A percentile compares a stretch with the other conserved stretches of the same genome.
Conservation (phyloP, 2,329 filamentous ascomycete species). For the Colletotrichum horii region DNA sequence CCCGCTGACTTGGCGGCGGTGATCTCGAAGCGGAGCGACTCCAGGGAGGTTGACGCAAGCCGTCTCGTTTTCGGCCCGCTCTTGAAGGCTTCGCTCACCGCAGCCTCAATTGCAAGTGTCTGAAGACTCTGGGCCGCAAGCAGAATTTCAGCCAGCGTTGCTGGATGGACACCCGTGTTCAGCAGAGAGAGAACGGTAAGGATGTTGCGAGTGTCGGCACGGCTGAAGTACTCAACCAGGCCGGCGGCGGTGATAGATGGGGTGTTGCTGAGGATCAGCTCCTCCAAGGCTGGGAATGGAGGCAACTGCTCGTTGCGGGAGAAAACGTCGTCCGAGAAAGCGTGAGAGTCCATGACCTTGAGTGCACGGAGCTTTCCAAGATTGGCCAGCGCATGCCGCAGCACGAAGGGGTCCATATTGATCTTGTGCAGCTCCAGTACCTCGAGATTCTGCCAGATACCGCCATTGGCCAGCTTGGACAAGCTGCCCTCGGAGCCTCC, state of each 20-base stretch:
- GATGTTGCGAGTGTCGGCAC: conserved; percentile 60
- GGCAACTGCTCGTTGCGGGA: conserved; percentile 68
- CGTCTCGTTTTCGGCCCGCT: conserved; percentile 57
- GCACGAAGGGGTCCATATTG: conserved; percentile 70
- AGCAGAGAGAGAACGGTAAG: conserved; percentile 74
- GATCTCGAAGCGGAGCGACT: conserved; percentile 83
- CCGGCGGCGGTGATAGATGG: conserved; percentile 76
- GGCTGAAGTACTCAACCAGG: conserved; percentile 70
- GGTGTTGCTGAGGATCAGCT: conserved; percentile 74
- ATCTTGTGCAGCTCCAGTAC: conserved; percentile 74
- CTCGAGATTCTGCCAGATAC: conserved; percentile 73
- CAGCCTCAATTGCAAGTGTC: conserved; percentile 59
- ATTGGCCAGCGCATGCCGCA: conserved; percentile 74
- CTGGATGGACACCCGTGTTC: conserved; percentile 72
- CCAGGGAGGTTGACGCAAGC: conserved; percentile 71
- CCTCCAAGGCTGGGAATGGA: conserved; percentile 75
- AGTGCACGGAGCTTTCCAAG: conserved; percentile 74
- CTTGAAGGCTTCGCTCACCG: conserved; percentile 56
- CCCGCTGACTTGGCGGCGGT: conserved; percentile 62
- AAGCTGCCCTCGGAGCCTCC: conserved; percentile 80
- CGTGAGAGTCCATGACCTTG: conserved; percentile 72
- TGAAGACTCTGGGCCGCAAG: conserved; percentile 61
- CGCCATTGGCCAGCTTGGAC: conserved; percentile 68
- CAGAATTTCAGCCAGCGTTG: conserved; percentile 66
- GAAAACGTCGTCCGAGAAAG: conserved; percentile 81